Conservation (phyloP, 176 grass and related monocot genomes). For the Guadua angustifolia region DNA sequence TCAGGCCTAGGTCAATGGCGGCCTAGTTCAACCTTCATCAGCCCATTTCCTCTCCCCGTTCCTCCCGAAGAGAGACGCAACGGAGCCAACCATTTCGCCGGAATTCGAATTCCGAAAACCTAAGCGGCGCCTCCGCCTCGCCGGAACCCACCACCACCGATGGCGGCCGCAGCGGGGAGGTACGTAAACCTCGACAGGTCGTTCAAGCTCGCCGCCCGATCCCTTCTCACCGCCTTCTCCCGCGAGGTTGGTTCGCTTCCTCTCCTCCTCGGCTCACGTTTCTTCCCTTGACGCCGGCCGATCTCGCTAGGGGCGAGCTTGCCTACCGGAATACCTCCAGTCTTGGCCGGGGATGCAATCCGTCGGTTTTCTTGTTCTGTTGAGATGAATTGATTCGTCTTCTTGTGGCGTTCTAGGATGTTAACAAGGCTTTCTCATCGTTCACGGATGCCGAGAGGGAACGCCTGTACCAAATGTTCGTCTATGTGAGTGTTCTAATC, state of each 20-base stretch:
- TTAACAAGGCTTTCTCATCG: constrained; percentile 56
- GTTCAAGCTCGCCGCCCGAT: constrained; percentile 50
- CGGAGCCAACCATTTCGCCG: not conserved
- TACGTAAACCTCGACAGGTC: constrained; percentile 49
- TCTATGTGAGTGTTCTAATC: constrained; percentile 42
- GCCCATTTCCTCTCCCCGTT: not conserved
- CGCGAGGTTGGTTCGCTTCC: constrained; percentile 47
- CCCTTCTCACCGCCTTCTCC: constrained; percentile 57
- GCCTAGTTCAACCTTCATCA: not conserved
- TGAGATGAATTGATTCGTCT: not conserved
- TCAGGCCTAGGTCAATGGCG: too few species aligned
- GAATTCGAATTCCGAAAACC: constrained; percentile 10
- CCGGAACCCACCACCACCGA: constrained; percentile 30
- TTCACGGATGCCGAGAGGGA: constrained; percentile 59
- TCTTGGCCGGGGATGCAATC: not conserved
- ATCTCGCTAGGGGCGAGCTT: not conserved
- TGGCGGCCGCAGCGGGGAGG: constrained; percentile 43
- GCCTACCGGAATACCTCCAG: not conserved
- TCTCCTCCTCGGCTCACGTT: constrained; percentile 14
- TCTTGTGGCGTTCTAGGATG: constrained; percentile 49
- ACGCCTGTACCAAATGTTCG: constrained; percentile 58
- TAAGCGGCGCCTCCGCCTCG: not conserved
- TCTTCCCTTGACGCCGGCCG: not conserved
- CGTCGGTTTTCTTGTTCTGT: not conserved
- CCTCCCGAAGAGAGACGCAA: not conserved